phyloP scores from a whole-genome alignment of 768 basidiomycete species.

The Tricholoma terreum region DNA sequence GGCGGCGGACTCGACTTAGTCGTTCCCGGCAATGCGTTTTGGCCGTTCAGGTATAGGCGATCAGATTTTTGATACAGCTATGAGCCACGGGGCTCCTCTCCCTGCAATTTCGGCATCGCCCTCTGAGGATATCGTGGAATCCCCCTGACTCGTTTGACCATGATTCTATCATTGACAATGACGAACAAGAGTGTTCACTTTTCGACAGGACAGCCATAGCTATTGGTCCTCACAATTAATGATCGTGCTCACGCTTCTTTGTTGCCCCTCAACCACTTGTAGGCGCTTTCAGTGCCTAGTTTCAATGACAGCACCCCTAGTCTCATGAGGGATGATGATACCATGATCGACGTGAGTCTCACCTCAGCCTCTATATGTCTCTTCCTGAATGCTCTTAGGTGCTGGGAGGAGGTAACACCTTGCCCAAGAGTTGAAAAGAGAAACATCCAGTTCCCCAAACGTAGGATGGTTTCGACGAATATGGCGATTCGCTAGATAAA shows the following conservation, averaged over 20 bases:
- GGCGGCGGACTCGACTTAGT: too few relatives aligned
- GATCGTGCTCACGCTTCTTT: constrained; percentile 31
- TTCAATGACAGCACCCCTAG: constrained; percentile 41
- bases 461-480: too few relatives aligned
- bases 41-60: constrained; percentile 77
- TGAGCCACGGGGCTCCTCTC: constrained; percentile 52
- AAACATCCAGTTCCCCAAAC: constrained; percentile 37
- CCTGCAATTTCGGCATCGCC: constrained; percentile 67
- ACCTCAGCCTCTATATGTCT: neutral
- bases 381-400: constrained; percentile 44
- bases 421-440: constrained; percentile 64
- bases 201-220: constrained; percentile 67
- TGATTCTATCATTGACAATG: constrained; percentile 66
- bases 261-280: constrained; percentile 50
- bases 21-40: constrained; percentile 51
- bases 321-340: constrained; percentile 67
- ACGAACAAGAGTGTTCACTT: constrained; percentile 33
- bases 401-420: constrained; percentile 76
- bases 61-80: constrained; percentile 75
- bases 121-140: constrained; percentile 35
- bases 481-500: constrained; percentile 40
- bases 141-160: constrained; percentile 54
- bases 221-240: constrained; percentile 46
- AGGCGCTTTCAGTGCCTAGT: constrained; percentile 66
- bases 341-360: constrained; percentile 69